Base-by-base conservation (phyloP, 2,329 filamentous ascomycete genomes). In the Xylaria sp. region DNA sequence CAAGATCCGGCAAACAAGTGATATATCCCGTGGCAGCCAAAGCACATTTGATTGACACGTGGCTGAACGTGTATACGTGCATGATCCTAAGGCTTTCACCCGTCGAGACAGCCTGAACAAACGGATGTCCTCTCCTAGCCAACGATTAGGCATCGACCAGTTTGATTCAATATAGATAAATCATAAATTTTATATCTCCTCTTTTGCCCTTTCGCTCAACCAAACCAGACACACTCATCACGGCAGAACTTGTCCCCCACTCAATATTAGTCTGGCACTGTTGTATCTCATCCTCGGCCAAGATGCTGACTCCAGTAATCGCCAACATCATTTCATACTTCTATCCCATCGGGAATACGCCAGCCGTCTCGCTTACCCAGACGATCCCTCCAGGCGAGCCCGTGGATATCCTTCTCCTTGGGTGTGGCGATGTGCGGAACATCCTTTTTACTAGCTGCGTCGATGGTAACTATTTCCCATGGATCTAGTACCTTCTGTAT, bases 231-330 rank as follows among this genome's bases (percentile, higher is more conserved):
- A 22, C 22, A 13, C 22, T 13, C 42, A 44, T 44, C 5, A 5
- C 38, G n/a, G 5, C 15, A 2, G 20, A 45, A 13, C 10, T 44
- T 20, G n/a, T 25, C 13, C 22, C 22, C 22, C 17, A 7, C 13
- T 49, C 45, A n/a, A n/a, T 15, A 5, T 50, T 20, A 20, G 42
- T 31, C 15, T 50, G 3, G 27, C 13, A 31, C 25, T n/a, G 36
- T 39, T 39, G 7, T 15, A 5, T 5, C 20, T n/a, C 15, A 20
- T 45, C 22, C 25, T 50, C 13, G 11, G 4, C 15, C 62, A 66
- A 50, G 27, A 72, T 72, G 70, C 49, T 67, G 47, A 66, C 67
- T 2, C 59, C 65, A 1, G 47, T 27, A n/a, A 4, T n/a, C 17
- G 15, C 10, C 27, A 31, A 50, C 27, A 31, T 33, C 1, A 5